phyloP scores from a whole-genome alignment of 768 basidiomycete genomes.

The Psilocybe sp. region DNA sequence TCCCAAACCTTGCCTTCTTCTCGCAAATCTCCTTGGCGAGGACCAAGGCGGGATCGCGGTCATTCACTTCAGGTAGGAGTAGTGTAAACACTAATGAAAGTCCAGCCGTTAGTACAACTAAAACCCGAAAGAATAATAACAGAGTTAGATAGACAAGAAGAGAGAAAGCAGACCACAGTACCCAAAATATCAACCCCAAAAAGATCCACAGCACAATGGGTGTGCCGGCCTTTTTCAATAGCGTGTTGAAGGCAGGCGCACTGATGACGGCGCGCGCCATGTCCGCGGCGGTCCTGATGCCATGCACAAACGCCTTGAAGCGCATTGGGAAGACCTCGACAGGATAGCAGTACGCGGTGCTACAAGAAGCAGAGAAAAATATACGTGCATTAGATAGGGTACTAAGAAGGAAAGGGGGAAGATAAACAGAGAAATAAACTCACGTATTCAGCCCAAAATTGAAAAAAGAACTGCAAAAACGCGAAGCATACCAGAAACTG shows the following conservation, averaged over 20 bases:
- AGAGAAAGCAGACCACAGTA: too few species aligned
- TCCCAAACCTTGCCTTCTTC: neutral
- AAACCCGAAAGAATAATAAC: too few species aligned
- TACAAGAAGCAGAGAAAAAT: neutral
- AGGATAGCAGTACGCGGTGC: slow-evolving; percentile 52
- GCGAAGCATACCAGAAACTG: slow-evolving; percentile 71
- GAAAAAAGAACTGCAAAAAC: slow-evolving; percentile 77
- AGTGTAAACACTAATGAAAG: slow-evolving; percentile 25
- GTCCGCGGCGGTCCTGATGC: slow-evolving; percentile 63
- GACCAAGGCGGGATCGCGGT: slow-evolving; percentile 34
- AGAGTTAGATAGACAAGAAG: neutral
- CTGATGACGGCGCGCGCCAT: too few species aligned
- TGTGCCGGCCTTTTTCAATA: too few species aligned
- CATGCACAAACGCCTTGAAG: slow-evolving; percentile 40
- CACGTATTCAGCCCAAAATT: slow-evolving; percentile 68
- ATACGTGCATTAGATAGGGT: neutral
- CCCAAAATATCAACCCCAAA: too few species aligned
- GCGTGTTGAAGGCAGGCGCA: too few species aligned
- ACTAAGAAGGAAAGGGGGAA: neutral
- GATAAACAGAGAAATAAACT: slow-evolving; percentile 32
- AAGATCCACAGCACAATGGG: too few species aligned
- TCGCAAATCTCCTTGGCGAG: slow-evolving; percentile 31
- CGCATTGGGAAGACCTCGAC: slow-evolving; percentile 80
- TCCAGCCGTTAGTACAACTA: too few species aligned
- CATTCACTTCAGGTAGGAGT: slow-evolving; percentile 38